A percentile compares a stretch with the other conserved stretches of the same genome.
Evolutionary conservation across 2,329 filamentous ascomycete species (phyloP).

Genomic region (Hypoxylon sp.): DNA sequence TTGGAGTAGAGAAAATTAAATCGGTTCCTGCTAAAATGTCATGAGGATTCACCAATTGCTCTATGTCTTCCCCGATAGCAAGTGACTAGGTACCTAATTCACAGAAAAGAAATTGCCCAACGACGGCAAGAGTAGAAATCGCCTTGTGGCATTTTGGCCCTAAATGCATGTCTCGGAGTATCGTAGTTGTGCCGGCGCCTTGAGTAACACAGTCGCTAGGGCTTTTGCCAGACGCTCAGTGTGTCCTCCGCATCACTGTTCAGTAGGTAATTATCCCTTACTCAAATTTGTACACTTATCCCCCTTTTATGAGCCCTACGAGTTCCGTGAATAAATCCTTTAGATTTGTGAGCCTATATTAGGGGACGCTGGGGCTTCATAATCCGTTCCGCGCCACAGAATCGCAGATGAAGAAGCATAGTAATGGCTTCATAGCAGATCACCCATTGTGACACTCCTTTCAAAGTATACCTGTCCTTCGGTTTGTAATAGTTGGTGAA

Average conservation of each 20-base stretch:
- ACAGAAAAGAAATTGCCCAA: neutral
- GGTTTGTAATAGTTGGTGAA: no score
- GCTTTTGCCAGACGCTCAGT: neutral
- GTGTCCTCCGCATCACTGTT: no score
- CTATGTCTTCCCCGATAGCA: no score
- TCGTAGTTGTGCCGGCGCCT: neutral
- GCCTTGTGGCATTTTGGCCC: neutral
- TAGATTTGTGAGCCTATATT: no score
- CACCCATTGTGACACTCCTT: neutral
- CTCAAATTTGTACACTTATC: neutral
- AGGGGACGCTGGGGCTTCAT: neutral
- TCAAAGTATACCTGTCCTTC: no score
- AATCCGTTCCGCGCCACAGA: constrained; percentile 27
- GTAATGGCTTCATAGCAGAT: neutral
- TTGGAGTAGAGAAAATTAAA: constrained; percentile 13
- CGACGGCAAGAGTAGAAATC: neutral
- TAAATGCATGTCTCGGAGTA: constrained; percentile 5
- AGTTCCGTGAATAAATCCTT: no score
- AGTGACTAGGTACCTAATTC: neutral
- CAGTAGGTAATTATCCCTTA: neutral
- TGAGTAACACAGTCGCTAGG: neutral
- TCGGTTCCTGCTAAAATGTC: neutral
- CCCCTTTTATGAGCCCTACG: no score
- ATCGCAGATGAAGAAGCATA: constrained; percentile 27
- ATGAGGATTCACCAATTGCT: neutral